These are phyloP conservation scores for Myxozyma neotropica DNA, from an alignment of 805 yeast species.

Conservation along the genomic window DNA sequence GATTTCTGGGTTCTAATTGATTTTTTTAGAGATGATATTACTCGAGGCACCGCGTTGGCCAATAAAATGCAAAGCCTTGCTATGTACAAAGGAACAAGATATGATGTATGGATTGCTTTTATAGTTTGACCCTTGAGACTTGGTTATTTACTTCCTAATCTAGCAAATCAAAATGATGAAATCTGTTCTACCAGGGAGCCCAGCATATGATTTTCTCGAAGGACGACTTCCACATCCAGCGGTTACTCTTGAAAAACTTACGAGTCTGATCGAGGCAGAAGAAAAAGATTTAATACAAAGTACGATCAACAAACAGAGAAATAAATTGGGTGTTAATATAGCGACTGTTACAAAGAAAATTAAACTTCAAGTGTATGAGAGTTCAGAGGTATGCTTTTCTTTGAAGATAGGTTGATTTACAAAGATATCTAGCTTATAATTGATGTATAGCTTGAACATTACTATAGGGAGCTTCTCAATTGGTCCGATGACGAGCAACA, in stretches of 20 bases:
- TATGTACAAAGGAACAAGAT: conserved; percentile 23
- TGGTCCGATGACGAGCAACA: conserved; percentile 60
- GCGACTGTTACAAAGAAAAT: conserved; percentile 41
- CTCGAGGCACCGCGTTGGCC: conserved; percentile 35
- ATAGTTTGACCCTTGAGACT: not conserved
- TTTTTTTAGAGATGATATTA: conserved; percentile 30
- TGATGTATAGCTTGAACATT: conserved; percentile 45
- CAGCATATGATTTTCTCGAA: conserved; percentile 38
- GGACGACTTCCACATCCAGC: conserved; percentile 39
- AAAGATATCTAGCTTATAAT: not conserved
- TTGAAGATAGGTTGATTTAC: not conserved
- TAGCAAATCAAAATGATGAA: conserved; percentile 29
- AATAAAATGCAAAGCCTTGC: conserved; percentile 31
- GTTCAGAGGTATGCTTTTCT: conserved; percentile 43
- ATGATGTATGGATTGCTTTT: conserved; percentile 26
- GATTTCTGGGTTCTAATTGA: not conserved
- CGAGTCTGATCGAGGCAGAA: conserved; percentile 45
- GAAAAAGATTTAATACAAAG: conserved; percentile 36
- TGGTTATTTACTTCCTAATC: not conserved
- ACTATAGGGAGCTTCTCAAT: conserved; percentile 62
- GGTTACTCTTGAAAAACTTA: conserved; percentile 33
- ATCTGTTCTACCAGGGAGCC: conserved; percentile 40
- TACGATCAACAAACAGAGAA: conserved; percentile 34
- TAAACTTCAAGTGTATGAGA: conserved; percentile 52
- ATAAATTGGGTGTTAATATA: conserved; percentile 36